phyloP scores from a whole-genome alignment of 1,139 yeast species.

The Pichia sp. region DNA sequence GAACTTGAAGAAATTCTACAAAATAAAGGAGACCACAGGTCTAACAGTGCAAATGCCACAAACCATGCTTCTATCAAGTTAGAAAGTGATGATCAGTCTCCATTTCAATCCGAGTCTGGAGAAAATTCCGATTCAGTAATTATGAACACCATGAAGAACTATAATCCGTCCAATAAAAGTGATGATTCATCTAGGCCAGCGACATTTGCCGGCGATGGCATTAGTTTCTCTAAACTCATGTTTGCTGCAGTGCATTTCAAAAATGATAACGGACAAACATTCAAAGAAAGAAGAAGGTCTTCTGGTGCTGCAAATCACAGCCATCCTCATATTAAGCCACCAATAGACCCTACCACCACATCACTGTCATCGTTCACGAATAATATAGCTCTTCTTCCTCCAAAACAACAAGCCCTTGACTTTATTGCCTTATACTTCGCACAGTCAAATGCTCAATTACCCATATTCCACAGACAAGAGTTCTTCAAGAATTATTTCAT shows the following conservation, averaged over 20 bases:
- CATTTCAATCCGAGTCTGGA: too few species aligned
- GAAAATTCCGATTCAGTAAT: conserved; percentile 2
- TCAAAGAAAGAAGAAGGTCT: conserved; percentile 8
- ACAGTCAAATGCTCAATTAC: conserved; percentile 76
- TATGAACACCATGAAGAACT: conserved; percentile 1
- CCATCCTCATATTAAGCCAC: too few species aligned
- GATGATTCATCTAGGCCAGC: conserved; percentile 6
- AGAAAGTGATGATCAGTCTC: too few species aligned
- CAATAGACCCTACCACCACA: conserved; percentile 25
- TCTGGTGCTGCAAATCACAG: neutral
- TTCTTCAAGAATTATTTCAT: conserved; percentile 59
- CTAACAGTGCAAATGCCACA: too few species aligned
- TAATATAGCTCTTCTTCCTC: conserved; percentile 41
- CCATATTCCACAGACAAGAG: conserved; percentile 73
- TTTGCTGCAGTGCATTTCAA: conserved; percentile 68
- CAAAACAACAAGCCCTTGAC: conserved; percentile 62
- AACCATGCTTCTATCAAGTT: too few species aligned
- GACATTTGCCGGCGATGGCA: conserved; percentile 18
- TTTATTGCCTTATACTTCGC: conserved; percentile 65
- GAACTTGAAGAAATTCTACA: conserved; percentile 44
- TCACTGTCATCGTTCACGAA: conserved; percentile 10
- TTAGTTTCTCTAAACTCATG: conserved; percentile 68
- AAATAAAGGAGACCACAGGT: too few species aligned
- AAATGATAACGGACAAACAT: conserved; percentile 10
- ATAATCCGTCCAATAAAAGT: neutral